Evolutionary conservation across 2,329 filamentous ascomycete genomes (phyloP), one percentile per base, ranked within the genome.

Genomic region (Xylariaceae sp.): DNA sequence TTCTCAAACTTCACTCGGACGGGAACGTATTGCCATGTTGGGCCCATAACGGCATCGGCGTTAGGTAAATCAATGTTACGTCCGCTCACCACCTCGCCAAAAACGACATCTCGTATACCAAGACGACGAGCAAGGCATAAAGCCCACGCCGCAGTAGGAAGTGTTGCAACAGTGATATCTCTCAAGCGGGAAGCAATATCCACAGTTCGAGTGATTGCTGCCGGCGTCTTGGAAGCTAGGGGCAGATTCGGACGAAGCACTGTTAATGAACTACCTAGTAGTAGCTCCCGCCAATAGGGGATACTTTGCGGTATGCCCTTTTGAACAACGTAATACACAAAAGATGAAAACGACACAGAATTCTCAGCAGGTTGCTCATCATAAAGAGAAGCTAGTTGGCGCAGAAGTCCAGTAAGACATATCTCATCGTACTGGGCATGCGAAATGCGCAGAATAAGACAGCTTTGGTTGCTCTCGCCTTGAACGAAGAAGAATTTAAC

Each of bases 341-440:
- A 80, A 3, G 70, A 61, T 0, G 77, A 80, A 65, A 79, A 81
- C 0, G 77, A 75, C 0, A 74, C 62, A 0, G 73, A 70, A 5
- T 67, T 60, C 3, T 64, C 62, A 0, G 68, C 65, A 0, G 68
- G 58, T 33, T 60, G 57, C 30, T 61, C 67, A 23, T 73, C 65
- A 55, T 75, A 85, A 5, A 86, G 73, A 0, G 77, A 75, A 3
- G 80, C 81, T 33, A 88, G 78, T 63, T 87, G 83, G 15, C 76
- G 76, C 52, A 88, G 78, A 16, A 88, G 77, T n/a, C 78, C 72
- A 0, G 84, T 81, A 7, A 88, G 76, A 59, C 82, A 88, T 18
- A 88, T 84, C 58, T 86, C 86, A 59, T 89, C 86, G 64, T 88
- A 88, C 60, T 88, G 85, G 0, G 85, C 82, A 67, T 89, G 86